phyloP scores from a whole-genome alignment of 495 filamentous ascomycete species.

The Stereocaulon alpinum region DNA sequence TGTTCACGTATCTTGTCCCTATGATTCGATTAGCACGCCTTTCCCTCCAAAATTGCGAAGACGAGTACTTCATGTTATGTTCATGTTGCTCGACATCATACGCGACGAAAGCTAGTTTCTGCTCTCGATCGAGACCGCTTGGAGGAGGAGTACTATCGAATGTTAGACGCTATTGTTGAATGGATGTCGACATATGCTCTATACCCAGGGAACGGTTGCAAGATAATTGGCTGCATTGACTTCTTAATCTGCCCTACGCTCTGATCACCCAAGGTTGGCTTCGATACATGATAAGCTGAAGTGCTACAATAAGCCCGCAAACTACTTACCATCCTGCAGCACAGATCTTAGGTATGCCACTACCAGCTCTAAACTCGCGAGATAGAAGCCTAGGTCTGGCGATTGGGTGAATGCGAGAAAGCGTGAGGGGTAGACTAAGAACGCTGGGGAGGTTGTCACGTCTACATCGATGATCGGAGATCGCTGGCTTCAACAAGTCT shows the following conservation, averaged over 20 bases:
- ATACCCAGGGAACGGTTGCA: slow-evolving; percentile 5
- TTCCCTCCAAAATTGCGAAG: too few relatives aligned
- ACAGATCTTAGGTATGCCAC: too few relatives aligned
- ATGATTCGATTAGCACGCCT: neutral
- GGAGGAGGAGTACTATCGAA: neutral
- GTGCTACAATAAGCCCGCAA: too few relatives aligned
- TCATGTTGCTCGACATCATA: slow-evolving; percentile 9
- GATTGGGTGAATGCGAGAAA: too few relatives aligned
- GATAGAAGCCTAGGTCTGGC: too few relatives aligned
- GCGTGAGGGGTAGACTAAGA: too few relatives aligned
- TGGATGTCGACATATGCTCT: neutral
- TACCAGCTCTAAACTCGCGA: too few relatives aligned
- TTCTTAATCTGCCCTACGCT: neutral
- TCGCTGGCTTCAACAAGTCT: too few relatives aligned
- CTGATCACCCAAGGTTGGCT: neutral
- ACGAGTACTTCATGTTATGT: slow-evolving; percentile 1
- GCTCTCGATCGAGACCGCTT: neutral
- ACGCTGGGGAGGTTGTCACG: too few relatives aligned
- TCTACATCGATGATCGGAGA: too few relatives aligned
- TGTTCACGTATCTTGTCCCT: slow-evolving; percentile 11
- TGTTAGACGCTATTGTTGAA: neutral
- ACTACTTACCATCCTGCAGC: neutral
- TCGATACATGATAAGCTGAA: neutral
- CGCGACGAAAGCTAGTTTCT: neutral
- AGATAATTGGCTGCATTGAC: slow-evolving; percentile 1